phyloP scores from a whole-genome alignment of 805 yeast genomes.

The Yamadazyma olivae region DNA sequence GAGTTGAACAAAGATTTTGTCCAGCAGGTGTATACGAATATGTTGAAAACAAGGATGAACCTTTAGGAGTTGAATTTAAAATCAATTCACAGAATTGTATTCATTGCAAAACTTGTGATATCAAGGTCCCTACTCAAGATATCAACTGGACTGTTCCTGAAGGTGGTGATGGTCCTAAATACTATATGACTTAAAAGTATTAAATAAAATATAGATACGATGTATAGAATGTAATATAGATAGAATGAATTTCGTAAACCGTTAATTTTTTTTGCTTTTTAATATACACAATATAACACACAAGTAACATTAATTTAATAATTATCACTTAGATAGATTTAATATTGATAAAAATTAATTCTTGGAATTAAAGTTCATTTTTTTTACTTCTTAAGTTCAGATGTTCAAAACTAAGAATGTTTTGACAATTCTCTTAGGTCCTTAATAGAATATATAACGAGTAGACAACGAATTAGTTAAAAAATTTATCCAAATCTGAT shows the following conservation, averaged over 20 bases:
- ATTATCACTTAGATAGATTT: not conserved
- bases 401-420: too few relatives aligned
- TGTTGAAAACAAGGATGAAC: conserved; percentile 58
- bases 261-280: conserved; percentile 6
- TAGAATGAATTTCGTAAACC: not conserved
- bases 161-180: conserved; percentile 98
- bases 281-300: conserved; percentile 16
- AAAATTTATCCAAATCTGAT: conserved; percentile 54
- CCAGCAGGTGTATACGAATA: conserved; percentile 99
- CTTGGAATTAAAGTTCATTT: too few relatives aligned
- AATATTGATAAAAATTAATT: too few relatives aligned
- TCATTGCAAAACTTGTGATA: conserved; percentile 98
- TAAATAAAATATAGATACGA: not conserved
- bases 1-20: conserved; percentile 89
- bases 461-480: conserved; percentile 11
- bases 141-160: conserved; percentile 97
- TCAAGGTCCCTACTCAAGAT: conserved; percentile 92
- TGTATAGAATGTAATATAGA: not conserved
- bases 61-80: conserved; percentile 75
- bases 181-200: conserved; percentile 61
- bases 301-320: conserved; percentile 5
- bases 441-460: too few relatives aligned
- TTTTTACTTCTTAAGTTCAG: too few relatives aligned
- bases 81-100: conserved; percentile 97
- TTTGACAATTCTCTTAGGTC: too few relatives aligned